Evolutionary conservation across 2,329 filamentous ascomycete genomes (phyloP), one percentile per base, ranked within the genome.

Genomic region (Sclerotinia nivalis): DNA sequence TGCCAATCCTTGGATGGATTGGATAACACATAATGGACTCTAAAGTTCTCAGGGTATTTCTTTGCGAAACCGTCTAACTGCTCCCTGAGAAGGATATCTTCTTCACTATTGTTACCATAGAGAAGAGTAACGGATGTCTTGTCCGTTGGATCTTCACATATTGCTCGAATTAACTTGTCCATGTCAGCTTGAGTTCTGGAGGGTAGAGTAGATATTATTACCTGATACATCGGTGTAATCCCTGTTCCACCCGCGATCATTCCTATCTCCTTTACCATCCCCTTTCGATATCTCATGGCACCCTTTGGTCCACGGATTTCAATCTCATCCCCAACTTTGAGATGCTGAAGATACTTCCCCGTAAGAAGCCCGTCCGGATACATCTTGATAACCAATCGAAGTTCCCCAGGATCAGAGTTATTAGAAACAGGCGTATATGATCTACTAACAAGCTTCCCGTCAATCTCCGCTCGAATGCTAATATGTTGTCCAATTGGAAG

Each of bases 131-230:
- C 77, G 72, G 86, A 78, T 0, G 88, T 90, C 0, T 80, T 81
- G 71, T 90, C 88, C 9, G 78, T 79, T n/a, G 84, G 80, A 68
- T 89, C 85, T 74, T 89, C 87, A 74, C 86, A 88, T 69, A 90
- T 88, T 56, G 87, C 86, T 5, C 87, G 84, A 74, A 90, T 88
- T 9, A 90, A 78, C 75, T 90, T 43, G 5, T 31, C 28, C 37
- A 20, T 25, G 43, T 69, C 22, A 69, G 66, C 34, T 28, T 49
- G 2, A n/a, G 15, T 31, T 47, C 3, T 45, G 22, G 8, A 40
- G 31, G 12, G 45, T 13, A 45, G 37, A 54, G 3, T 22, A 55
- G 47, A 22, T n/a, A 25, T 43, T 8, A 34, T 64, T 62, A 69
- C 66, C 59, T 69, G 87, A 76, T 83, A 87, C 84, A 88, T 86